phyloP scores from a whole-genome alignment of 75 land plant species.

The Azolla pinnata region DNA sequence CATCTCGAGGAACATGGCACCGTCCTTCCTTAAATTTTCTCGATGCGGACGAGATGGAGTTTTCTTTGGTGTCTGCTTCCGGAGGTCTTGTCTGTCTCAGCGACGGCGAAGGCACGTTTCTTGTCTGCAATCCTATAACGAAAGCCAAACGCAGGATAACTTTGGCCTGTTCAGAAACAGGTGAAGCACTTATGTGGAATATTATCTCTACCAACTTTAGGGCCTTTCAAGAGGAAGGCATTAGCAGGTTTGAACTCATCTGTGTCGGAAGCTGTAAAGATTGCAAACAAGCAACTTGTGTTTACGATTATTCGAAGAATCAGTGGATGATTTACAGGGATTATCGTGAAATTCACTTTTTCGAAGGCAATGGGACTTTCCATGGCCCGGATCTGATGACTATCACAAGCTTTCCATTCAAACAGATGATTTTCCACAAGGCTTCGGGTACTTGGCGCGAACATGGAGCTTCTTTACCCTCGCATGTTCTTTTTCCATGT shows the following conservation, averaged over 20 bases:
- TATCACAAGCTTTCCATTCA: not conserved
- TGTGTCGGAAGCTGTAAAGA: not conserved
- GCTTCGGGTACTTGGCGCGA: not conserved
- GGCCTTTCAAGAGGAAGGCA: not conserved
- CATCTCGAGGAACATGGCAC: constrained; percentile 5
- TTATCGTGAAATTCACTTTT: not conserved
- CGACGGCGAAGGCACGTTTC: constrained; percentile 6
- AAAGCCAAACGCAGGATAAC: constrained; percentile 1
- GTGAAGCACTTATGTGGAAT: not conserved
- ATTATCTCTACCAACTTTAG: not conserved
- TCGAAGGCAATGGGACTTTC: not conserved
- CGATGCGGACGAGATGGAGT: not conserved
- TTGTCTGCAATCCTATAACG: constrained; percentile 20
- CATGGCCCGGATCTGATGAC: not conserved
- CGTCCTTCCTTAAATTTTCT: constrained; percentile 3
- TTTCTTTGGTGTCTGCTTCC: constrained; percentile 4
- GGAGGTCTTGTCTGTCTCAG: constrained; percentile 16
- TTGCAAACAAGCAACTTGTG: not conserved
- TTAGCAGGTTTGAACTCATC: not conserved
- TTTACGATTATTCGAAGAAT: not conserved
- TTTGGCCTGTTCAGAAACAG: not conserved
- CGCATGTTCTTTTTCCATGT: not conserved
- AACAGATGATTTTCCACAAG: not conserved
- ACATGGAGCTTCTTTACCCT: not conserved
- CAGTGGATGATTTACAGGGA: not conserved